phyloP scores from a whole-genome alignment of 2,329 filamentous ascomycete species.

The Cladosporium sp. region DNA sequence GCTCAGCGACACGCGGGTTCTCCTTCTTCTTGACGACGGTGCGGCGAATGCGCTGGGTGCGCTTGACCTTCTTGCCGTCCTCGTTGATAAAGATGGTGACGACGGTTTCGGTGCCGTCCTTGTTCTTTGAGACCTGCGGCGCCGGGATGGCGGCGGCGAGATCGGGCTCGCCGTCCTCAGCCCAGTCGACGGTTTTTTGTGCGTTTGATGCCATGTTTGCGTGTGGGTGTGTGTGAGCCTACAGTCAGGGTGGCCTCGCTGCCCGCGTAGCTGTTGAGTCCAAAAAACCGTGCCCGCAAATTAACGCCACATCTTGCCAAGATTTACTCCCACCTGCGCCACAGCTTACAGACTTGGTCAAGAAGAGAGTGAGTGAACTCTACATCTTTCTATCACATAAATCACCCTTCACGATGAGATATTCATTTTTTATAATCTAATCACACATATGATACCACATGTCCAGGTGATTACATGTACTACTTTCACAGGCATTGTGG shows the following conservation, averaged over 20 bases:
- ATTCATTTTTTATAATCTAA: too few relatives aligned
- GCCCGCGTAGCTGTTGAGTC: not conserved
- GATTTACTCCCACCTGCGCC: conserved; percentile 1
- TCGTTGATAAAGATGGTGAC: conserved; percentile 89
- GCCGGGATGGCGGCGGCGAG: conserved; percentile 80
- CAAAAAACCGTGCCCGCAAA: conserved; percentile 1
- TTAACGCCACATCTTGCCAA: conserved; percentile 6
- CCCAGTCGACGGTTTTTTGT: conserved; percentile 67
- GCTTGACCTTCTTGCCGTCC: conserved; percentile 92
- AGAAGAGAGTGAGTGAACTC: too few relatives aligned
- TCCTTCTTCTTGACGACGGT: conserved; percentile 90
- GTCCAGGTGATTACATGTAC: too few relatives aligned
- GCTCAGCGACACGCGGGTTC: conserved; percentile 93
- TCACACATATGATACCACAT: too few relatives aligned
- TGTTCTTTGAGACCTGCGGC: conserved; percentile 87
- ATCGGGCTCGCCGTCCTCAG: conserved; percentile 75
- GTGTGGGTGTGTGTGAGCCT: conserved; percentile 13
- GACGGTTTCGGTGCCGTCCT: conserved; percentile 96
- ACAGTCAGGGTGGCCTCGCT: not conserved
- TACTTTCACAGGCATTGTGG: too few relatives aligned
- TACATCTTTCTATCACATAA: too few relatives aligned
- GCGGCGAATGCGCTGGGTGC: conserved; percentile 89
- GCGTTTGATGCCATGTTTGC: conserved; percentile 27
- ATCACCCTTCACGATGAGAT: too few relatives aligned
- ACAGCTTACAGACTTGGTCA: not conserved